Conservation (phyloP, 1,139 yeast species). For the Pichia sp. region DNA sequence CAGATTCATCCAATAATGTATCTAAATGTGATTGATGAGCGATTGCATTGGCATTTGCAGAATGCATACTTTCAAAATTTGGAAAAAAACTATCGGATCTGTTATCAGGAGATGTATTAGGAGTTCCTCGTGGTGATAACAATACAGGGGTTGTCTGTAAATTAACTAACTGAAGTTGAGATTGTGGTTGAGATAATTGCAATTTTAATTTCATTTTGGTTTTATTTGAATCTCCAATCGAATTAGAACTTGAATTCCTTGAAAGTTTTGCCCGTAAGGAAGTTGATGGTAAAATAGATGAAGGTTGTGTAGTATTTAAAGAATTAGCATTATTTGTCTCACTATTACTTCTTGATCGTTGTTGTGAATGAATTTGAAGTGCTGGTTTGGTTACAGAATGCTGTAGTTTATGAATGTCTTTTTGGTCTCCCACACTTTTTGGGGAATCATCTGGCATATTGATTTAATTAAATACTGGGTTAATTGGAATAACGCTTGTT, state of each 20-base stretch:
- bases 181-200: conserved; percentile 3
- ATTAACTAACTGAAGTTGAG: conserved; percentile 10
- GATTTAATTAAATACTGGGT: too few species aligned
- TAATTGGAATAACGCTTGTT: too few species aligned
- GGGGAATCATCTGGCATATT: too few species aligned
- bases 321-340: too few species aligned
- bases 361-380: too few species aligned
- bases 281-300: conserved; percentile 1
- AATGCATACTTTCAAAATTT: conserved; percentile 11
- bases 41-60: conserved; percentile 4
- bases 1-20: conserved; percentile 5
- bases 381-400: too few species aligned
- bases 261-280: conserved; percentile 12
- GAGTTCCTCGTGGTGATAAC: conserved; percentile 29
- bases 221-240: conserved; percentile 6
- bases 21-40: conserved; percentile 10
- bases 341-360: conserved; percentile 8
- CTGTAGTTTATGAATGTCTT: too few species aligned
- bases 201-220: conserved; percentile 21
- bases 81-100: conserved; percentile 8
- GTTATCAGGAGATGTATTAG: conserved; percentile 23
- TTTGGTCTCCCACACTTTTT: too few species aligned
- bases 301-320: background rate
- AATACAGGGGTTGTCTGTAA: conserved; percentile 21
- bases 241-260: conserved; percentile 8